A percentile compares a stretch with the other conserved stretches of the same genome.
phyloP scores from a whole-genome alignment of 495 filamentous ascomycete genomes.

The Lasiosphaeria hispida region DNA sequence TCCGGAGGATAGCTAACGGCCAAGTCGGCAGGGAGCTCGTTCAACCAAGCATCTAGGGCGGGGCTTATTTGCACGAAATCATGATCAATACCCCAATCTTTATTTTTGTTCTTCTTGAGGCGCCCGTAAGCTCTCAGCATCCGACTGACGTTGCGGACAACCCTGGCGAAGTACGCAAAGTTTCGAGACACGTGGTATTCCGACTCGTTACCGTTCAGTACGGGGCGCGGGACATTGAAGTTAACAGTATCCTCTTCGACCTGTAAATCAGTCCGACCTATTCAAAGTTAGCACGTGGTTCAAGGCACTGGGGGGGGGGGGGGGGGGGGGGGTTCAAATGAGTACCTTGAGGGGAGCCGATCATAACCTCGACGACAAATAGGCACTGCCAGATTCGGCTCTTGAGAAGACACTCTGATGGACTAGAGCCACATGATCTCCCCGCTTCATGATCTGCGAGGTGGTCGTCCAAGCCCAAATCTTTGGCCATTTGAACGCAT shows the following conservation, averaged over 20 bases:
- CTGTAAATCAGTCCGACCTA: constrained; percentile 80
- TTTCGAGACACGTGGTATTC: constrained; percentile 79
- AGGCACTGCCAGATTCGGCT: constrained; percentile 90
- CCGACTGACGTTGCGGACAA: constrained; percentile 73
- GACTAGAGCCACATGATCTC: constrained; percentile 62
- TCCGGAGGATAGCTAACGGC: constrained; percentile 75
- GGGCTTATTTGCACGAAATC: constrained; percentile 77
- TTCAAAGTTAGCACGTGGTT: constrained; percentile 26
- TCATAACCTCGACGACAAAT: constrained; percentile 85
- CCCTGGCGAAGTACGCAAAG: constrained; percentile 74
- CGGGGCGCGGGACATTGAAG: constrained; percentile 61
- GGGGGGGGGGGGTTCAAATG: neutral
- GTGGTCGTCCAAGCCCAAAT: constrained; percentile 89
- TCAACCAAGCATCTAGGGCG: constrained; percentile 69
- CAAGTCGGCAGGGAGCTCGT: constrained; percentile 74
- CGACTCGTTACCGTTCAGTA: constrained; percentile 67
- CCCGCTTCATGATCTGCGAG: constrained; percentile 70
- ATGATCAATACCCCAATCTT: constrained; percentile 88
- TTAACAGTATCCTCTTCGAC: constrained; percentile 77
- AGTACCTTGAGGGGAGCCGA: constrained; percentile 90
- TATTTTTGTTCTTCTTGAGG: constrained; percentile 76
- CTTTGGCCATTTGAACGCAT: constrained; percentile 87
- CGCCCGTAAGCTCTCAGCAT: constrained; percentile 73
- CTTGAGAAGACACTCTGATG: constrained; percentile 76
- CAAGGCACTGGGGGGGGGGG: too few relatives aligned